Evolutionary conservation across 164 flowering plant genomes (phyloP), one percentile per base, ranked within the genome.

Genomic region (Stephania cephalantha): DNA sequence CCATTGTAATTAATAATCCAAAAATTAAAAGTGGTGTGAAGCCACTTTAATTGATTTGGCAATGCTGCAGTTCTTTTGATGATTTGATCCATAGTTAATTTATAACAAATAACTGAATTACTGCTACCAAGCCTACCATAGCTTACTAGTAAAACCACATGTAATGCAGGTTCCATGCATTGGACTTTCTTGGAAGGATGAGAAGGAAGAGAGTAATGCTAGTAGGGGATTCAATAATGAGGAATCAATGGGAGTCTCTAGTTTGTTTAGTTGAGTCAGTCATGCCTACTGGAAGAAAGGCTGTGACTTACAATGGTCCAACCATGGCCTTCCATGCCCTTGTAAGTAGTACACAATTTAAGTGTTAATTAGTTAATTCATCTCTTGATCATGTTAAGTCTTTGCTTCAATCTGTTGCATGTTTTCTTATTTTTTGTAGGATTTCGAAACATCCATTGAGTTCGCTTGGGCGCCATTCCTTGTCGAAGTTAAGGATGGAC

Each of bases 241-340:
- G 97, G 79, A 94, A 89, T 80, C 98, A 94, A 64, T 94, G 95
- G 97, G 98, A 94, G 69, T 91, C 95, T 71, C 90, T 94, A 17
- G 93, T 90, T 6, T 94, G 97, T 81, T 82, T 94, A 30, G 85
- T 91, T 46, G 90, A 91, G 75, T 86, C 72, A 50, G 91, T 87
- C 67, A 67, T 90, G 61, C 94, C 94, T 15, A 83, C 84, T 53
- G 84, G 73, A 18, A 80, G 81, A 30, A 90, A 88, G 79, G 84
- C 63, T 10, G 84, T 88, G 10, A 75, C 85, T 22, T 87, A 88
- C 58, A 76, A 82, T 78, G 94, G 91, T 79, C 84, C 85, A 58
- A 76, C 88, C 50, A 90, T 90, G 89, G 82, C 90, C 71, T 90
- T 90, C 80, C 91, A 85, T 75, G 87, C 88, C 65, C 25, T 82